These are phyloP conservation scores for Talaromyces funiculosus DNA, from an alignment of 2,329 filamentous ascomycete species.

Conservation along the genomic window DNA sequence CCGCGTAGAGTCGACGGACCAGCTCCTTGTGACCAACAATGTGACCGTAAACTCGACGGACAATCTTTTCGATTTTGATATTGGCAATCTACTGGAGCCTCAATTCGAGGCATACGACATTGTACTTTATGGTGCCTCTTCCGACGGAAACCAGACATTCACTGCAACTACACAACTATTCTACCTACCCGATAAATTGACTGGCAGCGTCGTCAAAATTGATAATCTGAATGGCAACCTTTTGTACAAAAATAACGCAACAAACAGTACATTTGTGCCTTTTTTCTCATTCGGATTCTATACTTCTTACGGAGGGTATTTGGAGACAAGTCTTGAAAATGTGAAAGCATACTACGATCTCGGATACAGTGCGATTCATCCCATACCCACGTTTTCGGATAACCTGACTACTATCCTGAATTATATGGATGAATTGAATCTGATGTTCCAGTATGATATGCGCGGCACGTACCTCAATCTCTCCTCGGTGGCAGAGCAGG, in stretches of 20 bases:
- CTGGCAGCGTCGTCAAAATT: constrained; percentile 12
- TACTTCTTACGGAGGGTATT: constrained; percentile 10
- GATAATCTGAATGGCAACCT: constrained; percentile 13
- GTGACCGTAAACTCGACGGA: constrained; percentile 9
- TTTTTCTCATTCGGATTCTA: constrained; percentile 14
- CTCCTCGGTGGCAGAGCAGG: constrained; percentile 8
- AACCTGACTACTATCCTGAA: constrained; percentile 11
- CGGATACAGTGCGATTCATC: constrained; percentile 13
- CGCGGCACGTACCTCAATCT: constrained; percentile 11
- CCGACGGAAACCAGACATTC: constrained; percentile 8
- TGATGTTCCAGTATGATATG: constrained; percentile 15
- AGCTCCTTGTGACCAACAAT: constrained; percentile 1
- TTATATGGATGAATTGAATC: constrained; percentile 13
- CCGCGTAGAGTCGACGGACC: background rate
- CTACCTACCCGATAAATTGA: constrained; percentile 10
- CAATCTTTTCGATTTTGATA: constrained; percentile 11
- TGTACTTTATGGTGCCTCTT: constrained; percentile 1
- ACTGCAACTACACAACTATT: constrained; percentile 11
- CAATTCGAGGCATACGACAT: constrained; percentile 9
- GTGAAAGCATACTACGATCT: constrained; percentile 12
- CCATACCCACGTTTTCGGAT: constrained; percentile 7
- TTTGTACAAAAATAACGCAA: constrained; percentile 7
- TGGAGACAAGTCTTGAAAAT: constrained; percentile 10
- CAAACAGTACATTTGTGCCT: constrained; percentile 4
- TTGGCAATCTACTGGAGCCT: background rate